phyloP scores from a whole-genome alignment of 257 asterid genomes.

The Solanum paucissectum region DNA sequence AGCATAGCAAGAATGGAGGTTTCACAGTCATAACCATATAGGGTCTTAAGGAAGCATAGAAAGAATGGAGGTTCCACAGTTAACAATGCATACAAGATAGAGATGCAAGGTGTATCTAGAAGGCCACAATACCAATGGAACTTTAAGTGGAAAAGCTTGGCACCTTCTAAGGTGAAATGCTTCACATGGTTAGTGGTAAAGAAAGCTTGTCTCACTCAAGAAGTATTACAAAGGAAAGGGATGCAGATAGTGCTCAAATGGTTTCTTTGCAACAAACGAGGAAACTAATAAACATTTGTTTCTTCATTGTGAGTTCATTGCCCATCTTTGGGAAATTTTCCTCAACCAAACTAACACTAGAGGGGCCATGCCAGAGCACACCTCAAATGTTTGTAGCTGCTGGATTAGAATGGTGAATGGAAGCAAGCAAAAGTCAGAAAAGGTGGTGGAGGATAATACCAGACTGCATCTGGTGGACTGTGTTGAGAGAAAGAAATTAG shows the following conservation, averaged over 20 bases:
- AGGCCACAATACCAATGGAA: background rate
- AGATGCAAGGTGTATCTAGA: background rate
- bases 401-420: background rate
- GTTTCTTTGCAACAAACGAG: background rate
- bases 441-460: background rate
- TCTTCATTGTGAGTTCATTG: background rate
- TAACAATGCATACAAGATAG: background rate
- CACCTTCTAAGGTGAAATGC: background rate
- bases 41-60: background rate
- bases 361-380: background rate
- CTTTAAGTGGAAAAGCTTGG: background rate
- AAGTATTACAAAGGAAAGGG: background rate
- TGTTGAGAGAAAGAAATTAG: background rate
- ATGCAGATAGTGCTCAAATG: background rate
- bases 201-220: background rate
- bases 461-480: background rate
- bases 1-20: background rate
- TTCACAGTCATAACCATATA: no score
- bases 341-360: background rate
- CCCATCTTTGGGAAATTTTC: background rate
- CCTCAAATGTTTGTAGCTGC: background rate
- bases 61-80: background rate
- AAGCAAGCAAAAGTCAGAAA: background rate
- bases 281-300: background rate
- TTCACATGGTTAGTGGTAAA: background rate